phyloP scores from a whole-genome alignment of 164 flowering plant genomes.

The Vitis vinifera region DNA sequence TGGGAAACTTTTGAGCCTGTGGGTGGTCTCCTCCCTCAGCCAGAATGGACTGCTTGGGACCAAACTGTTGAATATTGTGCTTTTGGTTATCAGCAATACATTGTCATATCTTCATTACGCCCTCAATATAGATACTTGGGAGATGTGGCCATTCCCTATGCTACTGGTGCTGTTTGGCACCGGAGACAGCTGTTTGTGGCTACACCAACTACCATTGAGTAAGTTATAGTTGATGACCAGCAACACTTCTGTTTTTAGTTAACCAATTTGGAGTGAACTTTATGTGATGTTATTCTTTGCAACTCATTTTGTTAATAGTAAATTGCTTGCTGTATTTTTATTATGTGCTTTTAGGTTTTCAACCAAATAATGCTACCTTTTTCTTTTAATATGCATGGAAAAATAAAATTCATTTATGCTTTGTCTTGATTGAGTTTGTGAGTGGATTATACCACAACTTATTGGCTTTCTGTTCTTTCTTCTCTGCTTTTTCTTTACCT shows the following conservation, averaged over 20 bases:
- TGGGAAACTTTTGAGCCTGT: constrained; percentile 99
- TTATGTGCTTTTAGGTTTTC: too few relatives aligned
- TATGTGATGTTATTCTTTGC: too few relatives aligned
- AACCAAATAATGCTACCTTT: too few relatives aligned
- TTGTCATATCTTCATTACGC: constrained; percentile 89
- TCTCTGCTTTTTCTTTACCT: too few relatives aligned
- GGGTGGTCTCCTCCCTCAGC: constrained; percentile 93
- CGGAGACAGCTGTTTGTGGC: constrained; percentile 95
- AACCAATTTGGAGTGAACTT: too few relatives aligned
- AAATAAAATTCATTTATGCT: too few relatives aligned
- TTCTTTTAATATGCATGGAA: too few relatives aligned
- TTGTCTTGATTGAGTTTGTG: too few relatives aligned
- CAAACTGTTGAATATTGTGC: constrained; percentile 99
- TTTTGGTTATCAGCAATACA: constrained; percentile 87
- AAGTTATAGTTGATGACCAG: constrained; percentile 26
- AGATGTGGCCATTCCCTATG: constrained; percentile 95
- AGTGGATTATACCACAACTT: too few relatives aligned
- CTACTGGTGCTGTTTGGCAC: constrained; percentile 98
- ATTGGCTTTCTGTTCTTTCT: too few relatives aligned
- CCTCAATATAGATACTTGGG: constrained; percentile 97
- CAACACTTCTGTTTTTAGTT: background rate
- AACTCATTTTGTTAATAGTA: too few relatives aligned
- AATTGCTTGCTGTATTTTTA: too few relatives aligned
- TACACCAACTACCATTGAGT: constrained; percentile 97
- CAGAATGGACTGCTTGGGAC: constrained; percentile 99